These are phyloP conservation scores for Cladosporium colombiae DNA, from an alignment of 2,329 filamentous ascomycete species.

Conservation along the genomic window DNA sequence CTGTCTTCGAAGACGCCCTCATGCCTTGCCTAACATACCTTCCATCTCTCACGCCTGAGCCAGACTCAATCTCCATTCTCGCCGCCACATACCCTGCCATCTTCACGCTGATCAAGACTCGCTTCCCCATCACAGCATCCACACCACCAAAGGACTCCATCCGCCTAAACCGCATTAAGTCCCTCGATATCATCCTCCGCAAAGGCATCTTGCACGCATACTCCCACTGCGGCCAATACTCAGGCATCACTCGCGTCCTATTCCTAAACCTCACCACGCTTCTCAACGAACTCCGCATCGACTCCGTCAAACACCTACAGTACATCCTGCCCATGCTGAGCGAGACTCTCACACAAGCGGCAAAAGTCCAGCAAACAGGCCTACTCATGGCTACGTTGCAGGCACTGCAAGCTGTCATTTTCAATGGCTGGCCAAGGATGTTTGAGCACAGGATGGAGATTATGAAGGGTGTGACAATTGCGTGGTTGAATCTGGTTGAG, in stretches of 20 bases:
- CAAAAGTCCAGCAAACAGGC: slow-evolving; percentile 59
- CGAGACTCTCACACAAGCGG: slow-evolving; percentile 67
- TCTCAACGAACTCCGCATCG: slow-evolving; percentile 60
- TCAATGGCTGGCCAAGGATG: slow-evolving; percentile 70
- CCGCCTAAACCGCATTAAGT: slow-evolving; percentile 37
- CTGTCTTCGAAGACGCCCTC: slow-evolving; percentile 68
- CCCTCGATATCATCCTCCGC: slow-evolving; percentile 49
- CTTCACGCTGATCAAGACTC: slow-evolving; percentile 55
- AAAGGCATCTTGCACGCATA: slow-evolving; percentile 48
- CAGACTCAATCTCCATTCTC: slow-evolving; percentile 68
- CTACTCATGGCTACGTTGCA: slow-evolving; percentile 56
- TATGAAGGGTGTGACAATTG: slow-evolving; percentile 55
- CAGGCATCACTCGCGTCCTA: slow-evolving; percentile 59
- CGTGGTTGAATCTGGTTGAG: slow-evolving; percentile 37
- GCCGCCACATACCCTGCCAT: slow-evolving; percentile 66
- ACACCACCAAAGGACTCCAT: slow-evolving; percentile 28
- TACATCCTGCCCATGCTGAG: slow-evolving; percentile 68
- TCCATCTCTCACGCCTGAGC: slow-evolving; percentile 73
- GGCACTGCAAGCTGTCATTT: slow-evolving; percentile 59
- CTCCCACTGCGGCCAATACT: slow-evolving; percentile 60
- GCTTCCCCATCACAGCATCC: slow-evolving; percentile 35
- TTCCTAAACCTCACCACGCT: slow-evolving; percentile 53
- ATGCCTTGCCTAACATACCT: slow-evolving; percentile 74
- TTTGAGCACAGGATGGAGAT: slow-evolving; percentile 63
- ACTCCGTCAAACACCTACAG: slow-evolving; percentile 68